Base-by-base conservation (phyloP, 306 rosid species). In the Acmispon strigosus region DNA sequence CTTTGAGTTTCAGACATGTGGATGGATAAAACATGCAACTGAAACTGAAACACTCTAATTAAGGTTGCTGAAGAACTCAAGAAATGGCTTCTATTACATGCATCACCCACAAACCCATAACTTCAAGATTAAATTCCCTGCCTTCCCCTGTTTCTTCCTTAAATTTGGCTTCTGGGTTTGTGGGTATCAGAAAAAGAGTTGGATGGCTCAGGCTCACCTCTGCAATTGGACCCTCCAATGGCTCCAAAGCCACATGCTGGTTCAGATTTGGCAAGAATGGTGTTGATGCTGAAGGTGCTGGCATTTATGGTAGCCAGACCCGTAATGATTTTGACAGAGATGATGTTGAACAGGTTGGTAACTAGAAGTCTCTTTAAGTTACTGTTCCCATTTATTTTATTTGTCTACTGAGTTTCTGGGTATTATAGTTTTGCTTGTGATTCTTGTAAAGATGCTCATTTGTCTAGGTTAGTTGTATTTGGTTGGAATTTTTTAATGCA, bases 211-310 rank as follows among this genome's bases (percentile, higher is more conserved):
- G 81, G 22, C 78, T 79, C 54, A 44, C 68, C 73, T 52, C 83
- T 6, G 14, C 32, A 45, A 67, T 87, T 69, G 99, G 99, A 76
- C 95, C 97, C 62, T 87, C 96, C 53, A 94, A 91, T 52, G 97
- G 99, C 62, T 83, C 83, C 57, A 87, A 81, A 75, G 74, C 85
- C 64, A 83, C 64, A 58, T 87, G 99, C 86, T 94, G 97, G 96
- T 94, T 94, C 84, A 89, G 44, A 50, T 91, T 94, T 32, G 96
- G 99, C 15, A 85, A 89, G 60, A 91, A 83, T 53, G 97, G 97
- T 17, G 85, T 92, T 27, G 97, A 89, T 76, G 96, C 97, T 12
- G 91, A 94, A 84, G 97, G 96, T 66, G 97, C 97, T 70, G 98
- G 98, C 8, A 90, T 94, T 77, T 94, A 94, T 85, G 98, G 98